These are phyloP conservation scores for Amoebophrya sp. DNA, from an alignment of 169 alveolate species.

Conservation along the genomic window DNA sequence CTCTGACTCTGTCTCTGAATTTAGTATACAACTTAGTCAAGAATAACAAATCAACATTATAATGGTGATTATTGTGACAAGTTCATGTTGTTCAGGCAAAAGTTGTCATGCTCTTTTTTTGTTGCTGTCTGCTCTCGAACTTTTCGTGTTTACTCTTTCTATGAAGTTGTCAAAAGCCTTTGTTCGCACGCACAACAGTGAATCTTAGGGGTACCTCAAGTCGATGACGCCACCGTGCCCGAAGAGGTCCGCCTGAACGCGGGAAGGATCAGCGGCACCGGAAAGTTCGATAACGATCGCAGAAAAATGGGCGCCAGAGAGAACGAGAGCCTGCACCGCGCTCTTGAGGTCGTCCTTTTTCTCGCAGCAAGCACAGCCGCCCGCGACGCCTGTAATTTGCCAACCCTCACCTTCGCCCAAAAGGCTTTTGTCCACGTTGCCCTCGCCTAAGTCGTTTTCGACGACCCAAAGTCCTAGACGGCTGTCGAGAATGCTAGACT, in stretches of 20 bases:
- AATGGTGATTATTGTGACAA: no score
- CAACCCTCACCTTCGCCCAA: background rate
- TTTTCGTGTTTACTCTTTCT: no score
- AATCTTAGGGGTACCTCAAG: background rate
- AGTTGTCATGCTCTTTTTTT: no score
- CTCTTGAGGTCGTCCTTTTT: background rate
- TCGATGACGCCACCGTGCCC: background rate
- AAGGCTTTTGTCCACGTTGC: background rate
- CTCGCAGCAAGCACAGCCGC: background rate
- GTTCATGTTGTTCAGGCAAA: no score
- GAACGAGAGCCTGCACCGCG: background rate
- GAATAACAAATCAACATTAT: no score
- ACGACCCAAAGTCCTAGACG: background rate
- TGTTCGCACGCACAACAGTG: no score
- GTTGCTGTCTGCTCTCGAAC: no score
- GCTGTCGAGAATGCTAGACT: background rate
- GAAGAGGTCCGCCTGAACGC: background rate
- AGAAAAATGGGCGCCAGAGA: background rate
- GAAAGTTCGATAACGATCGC: background rate
- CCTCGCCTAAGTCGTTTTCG: background rate
- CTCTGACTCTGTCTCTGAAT: no score
- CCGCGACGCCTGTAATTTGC: background rate
- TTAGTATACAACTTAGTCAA: no score
- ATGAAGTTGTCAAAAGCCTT: no score
- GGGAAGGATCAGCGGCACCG: background rate